phyloP scores from a whole-genome alignment of 441 rosid species.

The Bruguiera hainesii region DNA sequence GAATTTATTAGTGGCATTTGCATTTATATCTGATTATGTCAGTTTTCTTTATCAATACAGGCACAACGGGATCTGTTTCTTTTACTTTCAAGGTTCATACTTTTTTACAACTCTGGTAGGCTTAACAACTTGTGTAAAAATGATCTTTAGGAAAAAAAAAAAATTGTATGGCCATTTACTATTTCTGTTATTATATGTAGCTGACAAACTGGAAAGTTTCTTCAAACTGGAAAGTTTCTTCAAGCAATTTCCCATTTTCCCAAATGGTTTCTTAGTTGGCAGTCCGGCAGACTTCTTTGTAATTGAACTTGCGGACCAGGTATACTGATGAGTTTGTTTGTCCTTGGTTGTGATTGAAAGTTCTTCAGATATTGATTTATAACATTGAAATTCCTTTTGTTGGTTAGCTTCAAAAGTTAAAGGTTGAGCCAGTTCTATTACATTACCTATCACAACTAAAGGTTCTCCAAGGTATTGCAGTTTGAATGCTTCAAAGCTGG shows the following conservation, averaged over 20 bases:
- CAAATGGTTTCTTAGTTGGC: slow-evolving; percentile 85
- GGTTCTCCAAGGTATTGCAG: slow-evolving; percentile 66
- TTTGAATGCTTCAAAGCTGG: neutral
- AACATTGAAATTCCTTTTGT: neutral
- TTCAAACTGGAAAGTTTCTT: slow-evolving; percentile 70
- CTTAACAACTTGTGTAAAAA: slow-evolving; percentile 3
- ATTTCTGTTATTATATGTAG: slow-evolving; percentile 38
- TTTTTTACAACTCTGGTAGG: slow-evolving; percentile 86
- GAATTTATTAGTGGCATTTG: neutral
- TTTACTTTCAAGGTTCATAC: slow-evolving; percentile 81
- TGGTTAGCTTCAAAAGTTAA: slow-evolving; percentile 42
- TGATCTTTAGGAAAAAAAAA: neutral
- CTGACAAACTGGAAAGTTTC: slow-evolving; percentile 74
- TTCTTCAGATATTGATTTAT: neutral
- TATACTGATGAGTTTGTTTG: slow-evolving; percentile 8
- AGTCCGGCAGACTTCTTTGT: slow-evolving; percentile 90
- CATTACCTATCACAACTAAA: slow-evolving; percentile 83
- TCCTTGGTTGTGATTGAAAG: neutral
- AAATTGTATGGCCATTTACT: slow-evolving; percentile 5
- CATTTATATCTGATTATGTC: slow-evolving; percentile 13
- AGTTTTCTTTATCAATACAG: slow-evolving; percentile 31
- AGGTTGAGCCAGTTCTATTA: slow-evolving; percentile 94
- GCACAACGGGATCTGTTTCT: slow-evolving; percentile 83
- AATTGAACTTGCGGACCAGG: slow-evolving; percentile 91
- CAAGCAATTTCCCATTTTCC: slow-evolving; percentile 66